Conservation (phyloP, 2,329 filamentous ascomycete species). For the Arthrocladium fulminans region DNA sequence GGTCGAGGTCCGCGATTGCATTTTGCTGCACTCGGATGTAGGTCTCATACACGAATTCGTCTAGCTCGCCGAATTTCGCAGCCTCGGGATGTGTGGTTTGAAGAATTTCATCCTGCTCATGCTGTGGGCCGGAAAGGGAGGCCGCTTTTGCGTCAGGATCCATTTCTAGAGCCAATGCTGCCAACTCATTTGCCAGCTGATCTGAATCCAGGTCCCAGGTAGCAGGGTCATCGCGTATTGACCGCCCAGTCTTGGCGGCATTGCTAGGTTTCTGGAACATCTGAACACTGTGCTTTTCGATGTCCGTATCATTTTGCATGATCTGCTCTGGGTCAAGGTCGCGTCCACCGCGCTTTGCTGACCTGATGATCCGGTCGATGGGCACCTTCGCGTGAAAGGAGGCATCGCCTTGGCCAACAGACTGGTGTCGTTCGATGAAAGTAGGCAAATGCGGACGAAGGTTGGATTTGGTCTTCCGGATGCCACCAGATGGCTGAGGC, state of each 20-base stretch:
- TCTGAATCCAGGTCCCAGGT: conserved; percentile 37
- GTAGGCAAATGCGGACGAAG: conserved; percentile 21
- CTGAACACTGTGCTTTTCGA: background rate
- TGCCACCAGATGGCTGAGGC: conserved; percentile 12
- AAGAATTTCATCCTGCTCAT: background rate
- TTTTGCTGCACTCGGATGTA: conserved; percentile 44
- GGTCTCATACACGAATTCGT: conserved; percentile 54
- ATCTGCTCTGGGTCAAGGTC: background rate
- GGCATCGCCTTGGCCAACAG: conserved; percentile 9
- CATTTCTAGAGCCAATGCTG: conserved; percentile 35
- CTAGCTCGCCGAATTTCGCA: conserved; percentile 38
- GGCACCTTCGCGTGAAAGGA: conserved; percentile 7
- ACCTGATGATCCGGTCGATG: conserved; percentile 1
- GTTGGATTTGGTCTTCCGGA: conserved; percentile 13
- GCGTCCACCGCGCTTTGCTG: conserved; percentile 12
- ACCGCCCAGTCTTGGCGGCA: conserved; percentile 25
- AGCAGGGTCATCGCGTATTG: conserved; percentile 29
- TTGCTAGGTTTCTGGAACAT: conserved; percentile 16
- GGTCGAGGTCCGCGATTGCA: conserved; percentile 21
- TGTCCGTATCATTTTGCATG: background rate
- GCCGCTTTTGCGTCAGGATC: conserved; percentile 22
- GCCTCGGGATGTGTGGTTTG: conserved; percentile 24
- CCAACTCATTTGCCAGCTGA: conserved; percentile 33
- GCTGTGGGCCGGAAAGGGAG: conserved; percentile 4
- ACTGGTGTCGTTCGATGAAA: conserved; percentile 18